phyloP scores from a whole-genome alignment of 176 grass and related monocot species.

The Zoysia pacifica region DNA sequence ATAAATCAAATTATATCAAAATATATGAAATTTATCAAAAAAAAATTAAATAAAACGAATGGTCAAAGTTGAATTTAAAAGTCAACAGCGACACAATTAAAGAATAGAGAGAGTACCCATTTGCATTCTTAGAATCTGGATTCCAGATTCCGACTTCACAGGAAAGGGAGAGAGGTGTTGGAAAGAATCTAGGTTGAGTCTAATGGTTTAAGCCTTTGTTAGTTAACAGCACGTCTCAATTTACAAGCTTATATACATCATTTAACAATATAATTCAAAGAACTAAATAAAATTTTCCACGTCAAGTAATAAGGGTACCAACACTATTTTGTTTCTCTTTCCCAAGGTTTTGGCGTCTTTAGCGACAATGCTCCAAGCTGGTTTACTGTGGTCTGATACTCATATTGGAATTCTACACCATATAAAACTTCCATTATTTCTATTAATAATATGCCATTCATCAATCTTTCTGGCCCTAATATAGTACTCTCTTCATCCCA shows the following conservation, averaged over 20 bases:
- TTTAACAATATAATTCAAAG: neutral
- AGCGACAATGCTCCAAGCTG: constrained; percentile 3
- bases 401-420: constrained; percentile 1
- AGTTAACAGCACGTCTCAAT: neutral
- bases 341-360: neutral
- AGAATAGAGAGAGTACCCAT: too few relatives aligned
- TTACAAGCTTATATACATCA: neutral
- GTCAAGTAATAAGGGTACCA: neutral
- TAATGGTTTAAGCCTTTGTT: neutral
- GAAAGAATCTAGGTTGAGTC: too few relatives aligned
- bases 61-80: too few relatives aligned
- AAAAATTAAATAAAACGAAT: too few relatives aligned
- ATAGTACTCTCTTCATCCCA: too few relatives aligned
- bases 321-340: constrained; percentile 6
- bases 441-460: neutral
- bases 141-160: too few relatives aligned
- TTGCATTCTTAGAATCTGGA: too few relatives aligned
- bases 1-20: too few relatives aligned
- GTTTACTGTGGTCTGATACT: neutral
- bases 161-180: too few relatives aligned
- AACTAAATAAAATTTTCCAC: neutral
- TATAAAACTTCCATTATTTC: neutral
- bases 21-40: too few relatives aligned
- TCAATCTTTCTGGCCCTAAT: too few relatives aligned
- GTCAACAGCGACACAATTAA: too few relatives aligned